Evolutionary conservation across 805 yeast genomes (phyloP).

Genomic region (Candida loeiensis): DNA sequence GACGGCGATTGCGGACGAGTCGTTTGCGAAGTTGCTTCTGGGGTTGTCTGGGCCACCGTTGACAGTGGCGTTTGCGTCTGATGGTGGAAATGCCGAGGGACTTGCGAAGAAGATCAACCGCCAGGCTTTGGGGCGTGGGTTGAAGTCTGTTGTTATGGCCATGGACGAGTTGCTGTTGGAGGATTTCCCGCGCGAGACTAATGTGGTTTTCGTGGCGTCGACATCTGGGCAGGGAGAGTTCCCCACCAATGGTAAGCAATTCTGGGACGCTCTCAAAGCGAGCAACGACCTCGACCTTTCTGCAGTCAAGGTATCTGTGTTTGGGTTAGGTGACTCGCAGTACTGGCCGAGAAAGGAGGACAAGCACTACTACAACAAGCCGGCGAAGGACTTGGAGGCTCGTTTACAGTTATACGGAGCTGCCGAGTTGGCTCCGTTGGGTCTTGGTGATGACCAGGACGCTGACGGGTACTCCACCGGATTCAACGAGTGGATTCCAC

Average conservation of each 20-base stretch:
- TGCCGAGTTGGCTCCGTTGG: conserved; percentile 66
- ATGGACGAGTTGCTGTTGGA: conserved; percentile 73
- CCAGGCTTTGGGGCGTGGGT: conserved; percentile 77
- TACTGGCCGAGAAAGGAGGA: conserved; percentile 99
- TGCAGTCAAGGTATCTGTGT: conserved; percentile 54
- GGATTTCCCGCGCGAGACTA: conserved; percentile 67
- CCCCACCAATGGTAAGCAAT: conserved; percentile 74
- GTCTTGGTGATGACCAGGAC: conserved; percentile 95
- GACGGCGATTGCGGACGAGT: conserved; percentile 65
- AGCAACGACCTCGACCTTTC: conserved; percentile 64
- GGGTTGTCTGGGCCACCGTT: conserved; percentile 92
- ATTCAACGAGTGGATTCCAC: conserved; percentile 81
- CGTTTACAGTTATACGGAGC: conserved; percentile 72
- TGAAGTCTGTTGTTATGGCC: conserved; percentile 60
- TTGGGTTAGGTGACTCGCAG: conserved; percentile 77
- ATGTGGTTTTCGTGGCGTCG: conserved; percentile 65
- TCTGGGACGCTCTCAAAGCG: conserved; percentile 69
- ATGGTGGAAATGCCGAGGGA: conserved; percentile 83
- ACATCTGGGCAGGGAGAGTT: conserved; percentile 88
- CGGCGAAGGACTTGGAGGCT: conserved; percentile 67
- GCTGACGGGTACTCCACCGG: conserved; percentile 94
- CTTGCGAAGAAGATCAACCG: conserved; percentile 76
- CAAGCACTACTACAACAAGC: conserved; percentile 89
- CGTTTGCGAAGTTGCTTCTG: conserved; percentile 72
- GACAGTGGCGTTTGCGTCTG: conserved; percentile 83